Percentiles rank a stretch among this genome's conserved stretches.
Conservation (phyloP, 306 rosid species). For the Luffa acutangula region DNA sequence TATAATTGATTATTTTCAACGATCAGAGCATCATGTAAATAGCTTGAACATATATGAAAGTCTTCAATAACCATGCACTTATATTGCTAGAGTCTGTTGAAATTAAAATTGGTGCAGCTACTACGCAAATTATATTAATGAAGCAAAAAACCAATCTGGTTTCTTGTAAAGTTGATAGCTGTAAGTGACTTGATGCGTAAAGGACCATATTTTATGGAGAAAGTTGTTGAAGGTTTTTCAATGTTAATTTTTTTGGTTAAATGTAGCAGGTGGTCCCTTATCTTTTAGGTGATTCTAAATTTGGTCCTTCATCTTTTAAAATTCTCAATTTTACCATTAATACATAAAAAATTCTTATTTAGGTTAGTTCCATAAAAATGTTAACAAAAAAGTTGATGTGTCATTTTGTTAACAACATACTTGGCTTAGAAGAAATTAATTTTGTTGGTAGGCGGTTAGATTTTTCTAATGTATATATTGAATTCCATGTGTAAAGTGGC, state of each 20-base stretch:
- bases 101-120: not conserved
- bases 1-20: not conserved
- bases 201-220: not conserved
- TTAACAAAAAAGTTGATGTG: too few relatives aligned
- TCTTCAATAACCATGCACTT: not conserved
- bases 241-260: not conserved
- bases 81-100: not conserved
- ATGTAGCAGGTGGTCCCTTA: not conserved
- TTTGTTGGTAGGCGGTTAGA: not conserved
- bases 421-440: too few relatives aligned
- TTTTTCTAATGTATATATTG: not conserved
- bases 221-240: not conserved
- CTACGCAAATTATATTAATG: not conserved
- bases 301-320: not conserved
- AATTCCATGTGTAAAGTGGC: not conserved
- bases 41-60: not conserved
- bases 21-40: not conserved
- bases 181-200: not conserved
- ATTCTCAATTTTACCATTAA: not conserved
- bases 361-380: not conserved
- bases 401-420: too few relatives aligned
- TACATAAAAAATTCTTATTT: not conserved
- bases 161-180: not conserved
- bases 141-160: not conserved
- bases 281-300: not conserved